Evolutionary conservation across 371 early-diverging fungal genomes (phyloP), one percentile per base, ranked within the genome.

Genomic region (Cokeromyces recurvatus): DNA sequence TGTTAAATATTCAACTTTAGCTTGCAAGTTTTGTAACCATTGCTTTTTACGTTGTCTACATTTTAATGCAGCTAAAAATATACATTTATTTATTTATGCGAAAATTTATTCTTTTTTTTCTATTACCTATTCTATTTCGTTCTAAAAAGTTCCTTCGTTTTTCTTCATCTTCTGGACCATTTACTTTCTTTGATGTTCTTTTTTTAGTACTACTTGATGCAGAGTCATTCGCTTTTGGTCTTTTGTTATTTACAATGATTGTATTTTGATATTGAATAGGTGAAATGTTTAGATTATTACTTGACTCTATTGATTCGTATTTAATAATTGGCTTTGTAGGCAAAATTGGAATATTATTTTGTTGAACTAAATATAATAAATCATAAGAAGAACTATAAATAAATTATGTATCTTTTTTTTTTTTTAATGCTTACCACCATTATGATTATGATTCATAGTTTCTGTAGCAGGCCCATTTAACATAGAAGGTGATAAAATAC

Each of bases 1-100:
- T 1, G 84, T 63, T 51, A 89, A 63, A 42, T 62, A 76, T 39
- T 89, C 90, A 17, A 90, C 87, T 44, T 83, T 84, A 21, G 66
- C 69, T 52, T 92, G 90, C 37, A 92, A 72, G 23, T 84, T 81
- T 36, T 76, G 73, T 22, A 91, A 68, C 84, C 89, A 89, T 53
- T 88, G 85, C 62, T 91, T 91, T 68, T 92, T 92, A 58, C 91
- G 87, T 62, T 89, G 91, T 24, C 93, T 82, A 59, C 93, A 92
- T 55, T 91, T 91, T 4, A 90, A 76, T 0, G 93, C 93, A 15
- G 93, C 93, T 65, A 67, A 20, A 4, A 31, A 31, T 48, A 31
- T 22, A n/a, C 19, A 2, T 31, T 38, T n/a, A 27, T 25, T 29
- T 11, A 17, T 12, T 42, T 17, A 14, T 17, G 32, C 34, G 29